phyloP scores from a whole-genome alignment of 2,329 filamentous ascomycete species.

The Colletotrichum gloeosporioides region DNA sequence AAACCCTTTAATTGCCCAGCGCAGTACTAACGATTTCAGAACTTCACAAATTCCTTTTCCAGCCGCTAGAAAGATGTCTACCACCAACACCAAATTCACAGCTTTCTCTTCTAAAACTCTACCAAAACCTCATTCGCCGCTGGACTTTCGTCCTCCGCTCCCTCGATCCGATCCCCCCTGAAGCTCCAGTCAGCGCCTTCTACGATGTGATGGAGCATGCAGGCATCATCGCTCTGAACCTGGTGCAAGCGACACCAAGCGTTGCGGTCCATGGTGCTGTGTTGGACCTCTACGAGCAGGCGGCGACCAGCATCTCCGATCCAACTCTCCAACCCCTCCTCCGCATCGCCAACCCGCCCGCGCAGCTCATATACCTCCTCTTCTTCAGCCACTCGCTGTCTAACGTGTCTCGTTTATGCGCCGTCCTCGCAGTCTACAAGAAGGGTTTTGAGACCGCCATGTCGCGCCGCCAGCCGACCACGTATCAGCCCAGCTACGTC shows the following conservation, averaged over 20 bases:
- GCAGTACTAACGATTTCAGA: conserved; percentile 45
- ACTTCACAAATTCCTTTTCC: conserved; percentile 52
- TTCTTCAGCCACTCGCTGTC: conserved; percentile 69
- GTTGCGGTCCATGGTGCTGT: conserved; percentile 58
- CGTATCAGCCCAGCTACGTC: conserved; percentile 65
- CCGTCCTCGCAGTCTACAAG: conserved; percentile 76
- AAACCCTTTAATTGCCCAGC: neutral
- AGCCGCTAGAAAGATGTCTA: conserved; percentile 49
- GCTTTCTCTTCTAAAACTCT: conserved; percentile 67
- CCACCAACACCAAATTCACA: conserved; percentile 51
- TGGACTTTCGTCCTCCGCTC: conserved; percentile 57
- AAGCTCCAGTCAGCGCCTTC: conserved; percentile 41
- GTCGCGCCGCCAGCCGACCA: conserved; percentile 31
- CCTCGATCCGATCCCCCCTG: conserved; percentile 35
- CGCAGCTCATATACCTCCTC: conserved; percentile 72
- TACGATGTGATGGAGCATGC: conserved; percentile 51
- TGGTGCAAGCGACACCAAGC: conserved; percentile 58
- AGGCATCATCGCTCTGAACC: conserved; percentile 62
- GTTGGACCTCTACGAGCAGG: conserved; percentile 73
- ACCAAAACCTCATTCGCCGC: conserved; percentile 68
- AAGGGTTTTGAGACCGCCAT: conserved; percentile 72
- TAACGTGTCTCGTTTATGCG: conserved; percentile 71
- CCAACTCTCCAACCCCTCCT: conserved; percentile 56
- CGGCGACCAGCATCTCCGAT: conserved; percentile 61
- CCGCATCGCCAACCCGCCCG: conserved; percentile 71